A percentile compares a stretch with the other conserved stretches of the same genome.
Evolutionary conservation across 805 yeast genomes (phyloP).

Genomic region (Candida methanosorbosa): DNA sequence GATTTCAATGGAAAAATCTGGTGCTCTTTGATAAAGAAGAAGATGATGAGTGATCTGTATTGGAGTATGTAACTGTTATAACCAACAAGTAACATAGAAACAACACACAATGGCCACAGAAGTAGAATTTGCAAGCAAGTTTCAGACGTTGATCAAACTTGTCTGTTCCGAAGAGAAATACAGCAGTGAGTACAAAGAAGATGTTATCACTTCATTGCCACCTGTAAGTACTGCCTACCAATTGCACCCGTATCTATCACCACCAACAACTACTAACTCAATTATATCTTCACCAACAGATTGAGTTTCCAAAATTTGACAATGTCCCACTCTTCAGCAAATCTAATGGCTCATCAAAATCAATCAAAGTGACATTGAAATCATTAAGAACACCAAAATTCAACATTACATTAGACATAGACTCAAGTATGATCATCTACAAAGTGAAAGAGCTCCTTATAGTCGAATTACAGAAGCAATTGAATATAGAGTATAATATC

Average conservation of each 20-base stretch:
- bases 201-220: no score
- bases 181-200: conserved; percentile 6
- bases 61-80: no score
- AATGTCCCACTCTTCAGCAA: background rate
- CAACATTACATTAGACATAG: conserved; percentile 13
- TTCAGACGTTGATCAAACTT: conserved; percentile 37
- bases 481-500: conserved; percentile 20
- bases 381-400: conserved; percentile 73
- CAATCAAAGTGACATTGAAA: conserved; percentile 33
- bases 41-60: no score
- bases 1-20: no score
- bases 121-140: conserved; percentile 38
- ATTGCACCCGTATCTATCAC: no score
- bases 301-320: background rate
- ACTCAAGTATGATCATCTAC: conserved; percentile 21
- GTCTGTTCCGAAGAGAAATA: conserved; percentile 23
- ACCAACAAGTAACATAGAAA: no score
- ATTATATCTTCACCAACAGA: no score
- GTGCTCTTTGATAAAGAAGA: no score
- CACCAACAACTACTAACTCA: no score
- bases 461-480: conserved; percentile 13
- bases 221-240: no score
- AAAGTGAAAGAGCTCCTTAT: conserved; percentile 30
- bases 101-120: conserved; percentile 24
- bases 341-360: background rate